Percentiles rank a stretch among this genome's conserved stretches.
These are phyloP conservation scores for Plicaturopsis crispa DNA, from an alignment of 768 basidiomycete genomes.

Conservation along the genomic window DNA sequence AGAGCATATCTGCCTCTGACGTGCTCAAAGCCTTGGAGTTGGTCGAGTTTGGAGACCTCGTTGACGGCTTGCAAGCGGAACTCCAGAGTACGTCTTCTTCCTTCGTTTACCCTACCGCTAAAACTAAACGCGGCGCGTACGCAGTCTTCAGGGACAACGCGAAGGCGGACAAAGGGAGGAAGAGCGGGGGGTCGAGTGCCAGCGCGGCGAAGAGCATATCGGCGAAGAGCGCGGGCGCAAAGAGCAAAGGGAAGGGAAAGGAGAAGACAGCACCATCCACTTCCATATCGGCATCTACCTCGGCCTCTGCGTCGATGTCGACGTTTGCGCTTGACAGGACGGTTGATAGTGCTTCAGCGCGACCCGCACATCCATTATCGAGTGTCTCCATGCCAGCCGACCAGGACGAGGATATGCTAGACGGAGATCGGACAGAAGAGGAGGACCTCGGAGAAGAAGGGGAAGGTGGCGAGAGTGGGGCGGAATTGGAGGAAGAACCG, in stretches of 20 bases:
- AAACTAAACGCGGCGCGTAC: not conserved
- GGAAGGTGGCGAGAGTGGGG: constrained; percentile 18
- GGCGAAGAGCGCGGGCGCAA: constrained; percentile 4
- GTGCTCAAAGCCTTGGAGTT: constrained; percentile 82
- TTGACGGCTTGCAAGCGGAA: constrained; percentile 54
- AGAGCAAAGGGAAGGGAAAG: constrained; percentile 20
- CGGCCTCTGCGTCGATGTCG: constrained; percentile 18
- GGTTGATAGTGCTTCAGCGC: constrained; percentile 13
- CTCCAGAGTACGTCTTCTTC: constrained; percentile 38
- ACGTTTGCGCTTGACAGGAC: not conserved
- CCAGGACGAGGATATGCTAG: constrained; percentile 17
- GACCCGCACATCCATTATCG: constrained; percentile 12
- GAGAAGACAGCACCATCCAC: constrained; percentile 19
- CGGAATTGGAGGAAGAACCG: constrained; percentile 21
- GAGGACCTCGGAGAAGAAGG: constrained; percentile 19
- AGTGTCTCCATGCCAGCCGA: constrained; percentile 2
- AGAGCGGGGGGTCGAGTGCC: constrained; percentile 15
- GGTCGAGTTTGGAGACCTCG: constrained; percentile 69
- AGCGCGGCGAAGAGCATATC: constrained; percentile 21
- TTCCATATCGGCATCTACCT: constrained; percentile 7
- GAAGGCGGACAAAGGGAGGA: constrained; percentile 51
- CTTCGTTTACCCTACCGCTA: not conserved
- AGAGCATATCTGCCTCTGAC: constrained; percentile 84
- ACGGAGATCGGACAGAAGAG: constrained; percentile 14
- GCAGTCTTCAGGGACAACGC: constrained; percentile 59